Evolutionary conservation across 345 rosid genomes (phyloP).

Genomic region (Salix koriyanagi): DNA sequence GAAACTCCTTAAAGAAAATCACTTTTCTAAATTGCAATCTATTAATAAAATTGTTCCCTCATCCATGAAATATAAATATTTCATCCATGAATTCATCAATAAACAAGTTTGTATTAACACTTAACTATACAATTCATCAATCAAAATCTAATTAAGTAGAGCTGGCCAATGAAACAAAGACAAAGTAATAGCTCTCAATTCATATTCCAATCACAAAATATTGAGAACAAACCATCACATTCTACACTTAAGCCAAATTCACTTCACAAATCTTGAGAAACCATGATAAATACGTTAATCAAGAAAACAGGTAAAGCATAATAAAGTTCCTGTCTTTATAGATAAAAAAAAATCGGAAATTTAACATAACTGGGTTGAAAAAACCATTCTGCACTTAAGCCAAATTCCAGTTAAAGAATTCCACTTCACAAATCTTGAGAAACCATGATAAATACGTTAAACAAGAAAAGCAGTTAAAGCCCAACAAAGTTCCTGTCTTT

Average conservation of each 20-base stretch:
- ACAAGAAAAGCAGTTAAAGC: not conserved
- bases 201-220: not conserved
- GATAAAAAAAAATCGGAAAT: not conserved
- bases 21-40: not conserved
- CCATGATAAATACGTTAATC: not conserved
- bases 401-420: not conserved
- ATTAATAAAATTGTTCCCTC: not conserved
- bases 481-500: not conserved
- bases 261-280: not conserved
- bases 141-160: not conserved
- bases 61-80: not conserved
- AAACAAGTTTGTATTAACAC: not conserved
- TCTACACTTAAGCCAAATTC: not conserved
- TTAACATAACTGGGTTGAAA: constrained; percentile 5
- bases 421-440: not conserved
- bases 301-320: constrained; percentile 5
- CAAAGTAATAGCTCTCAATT: not conserved
- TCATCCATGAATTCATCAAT: not conserved
- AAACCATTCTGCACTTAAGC: not conserved
- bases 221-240: not conserved
- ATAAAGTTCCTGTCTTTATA: not conserved
- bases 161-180: not conserved
- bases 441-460: not conserved
- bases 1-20: not conserved
- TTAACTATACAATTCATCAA: not conserved